Evolutionary conservation across 306 rosid species (phyloP), one percentile per base, ranked within the genome.

Genomic region (Inga leiocalycina): DNA sequence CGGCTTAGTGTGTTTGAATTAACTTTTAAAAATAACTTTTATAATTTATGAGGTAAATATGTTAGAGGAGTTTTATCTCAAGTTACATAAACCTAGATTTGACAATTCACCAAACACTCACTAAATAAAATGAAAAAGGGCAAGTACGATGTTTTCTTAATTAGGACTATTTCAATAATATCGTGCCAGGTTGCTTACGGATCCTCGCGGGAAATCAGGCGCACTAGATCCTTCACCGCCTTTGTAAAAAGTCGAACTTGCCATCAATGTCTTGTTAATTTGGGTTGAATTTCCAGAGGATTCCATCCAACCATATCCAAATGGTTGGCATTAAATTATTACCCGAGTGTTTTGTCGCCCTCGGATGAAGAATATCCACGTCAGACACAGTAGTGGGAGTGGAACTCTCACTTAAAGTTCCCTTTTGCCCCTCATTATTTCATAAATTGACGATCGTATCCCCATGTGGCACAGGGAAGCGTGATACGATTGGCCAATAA

Each of bases 241-340:
- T 54, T 22, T 8, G 70, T 52, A 1, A 14, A 5, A 49, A 78
- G 11, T 24, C 2, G 22, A 24, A 61, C 32, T 24, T 84, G 82
- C 77, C 61, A 52, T 52, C 8, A 2, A 76, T 89, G 66, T 75
- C n/a, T 13, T 67, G 65, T 62, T 86, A 82, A 86, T 88, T 86
- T 86, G 72, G 77, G 88, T 79, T 82, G 88, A 82, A 89, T 89
- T 86, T 89, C 80, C 71, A 82, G 70, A 79, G 74, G 84, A 84
- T 89, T 87, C 85, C 87, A 89, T 76, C 78, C 43, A 62, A 74
- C 46, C 49, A 64, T 59, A 59, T 59, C 66, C 14, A 22, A 39
- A 10, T 3, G 32, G 14, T 41, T 41, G 4, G 17, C 3, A 24
- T 70, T 70, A 70, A 20, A n/a, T 41, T 39, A 70, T 39, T 43